phyloP scores from a whole-genome alignment of 75 land plant species.

The Selaginella moellendorffii region DNA sequence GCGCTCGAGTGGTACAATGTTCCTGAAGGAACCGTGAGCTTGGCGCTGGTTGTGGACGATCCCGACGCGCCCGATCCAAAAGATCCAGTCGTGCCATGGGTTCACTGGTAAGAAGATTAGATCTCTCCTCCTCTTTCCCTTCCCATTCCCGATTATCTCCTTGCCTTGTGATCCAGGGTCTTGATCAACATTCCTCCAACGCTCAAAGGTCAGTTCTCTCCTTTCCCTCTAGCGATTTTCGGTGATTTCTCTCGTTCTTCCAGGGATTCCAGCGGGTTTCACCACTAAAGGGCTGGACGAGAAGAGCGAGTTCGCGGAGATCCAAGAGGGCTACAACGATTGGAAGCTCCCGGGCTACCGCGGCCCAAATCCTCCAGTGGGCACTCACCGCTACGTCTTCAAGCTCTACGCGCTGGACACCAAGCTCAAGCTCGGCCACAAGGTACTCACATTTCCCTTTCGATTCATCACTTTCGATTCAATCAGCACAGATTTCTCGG shows the following conservation, averaged over 20 bases:
- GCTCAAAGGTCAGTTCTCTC: conserved; percentile 22
- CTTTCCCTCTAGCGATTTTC: background rate
- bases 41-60: conserved; percentile 64
- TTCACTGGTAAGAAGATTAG: conserved; percentile 31
- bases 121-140: conserved; percentile 1
- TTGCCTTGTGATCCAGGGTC: conserved; percentile 23
- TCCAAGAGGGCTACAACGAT: conserved; percentile 62
- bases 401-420: conserved; percentile 63
- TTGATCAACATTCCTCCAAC: conserved; percentile 34
- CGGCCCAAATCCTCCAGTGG: conserved; percentile 38
- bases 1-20: conserved; percentile 81
- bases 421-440: conserved; percentile 51
- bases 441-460: conserved; percentile 23
- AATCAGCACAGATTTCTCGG: no score
- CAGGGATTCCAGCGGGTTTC: conserved; percentile 72
- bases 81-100: conserved; percentile 50
- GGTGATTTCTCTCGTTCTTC: conserved; percentile 8
- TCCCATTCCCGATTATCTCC: background rate
- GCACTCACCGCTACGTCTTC: conserved; percentile 46
- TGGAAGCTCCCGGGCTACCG: conserved; percentile 68
- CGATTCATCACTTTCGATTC: background rate
- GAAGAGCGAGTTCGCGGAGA: conserved; percentile 38
- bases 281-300: conserved; percentile 36
- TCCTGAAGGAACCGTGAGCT: conserved; percentile 48
- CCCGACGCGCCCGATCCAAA: conserved; percentile 52